These are phyloP conservation scores for Flaveria sonorensis DNA, from an alignment of 129 eudicot species.

Conservation along the genomic window DNA sequence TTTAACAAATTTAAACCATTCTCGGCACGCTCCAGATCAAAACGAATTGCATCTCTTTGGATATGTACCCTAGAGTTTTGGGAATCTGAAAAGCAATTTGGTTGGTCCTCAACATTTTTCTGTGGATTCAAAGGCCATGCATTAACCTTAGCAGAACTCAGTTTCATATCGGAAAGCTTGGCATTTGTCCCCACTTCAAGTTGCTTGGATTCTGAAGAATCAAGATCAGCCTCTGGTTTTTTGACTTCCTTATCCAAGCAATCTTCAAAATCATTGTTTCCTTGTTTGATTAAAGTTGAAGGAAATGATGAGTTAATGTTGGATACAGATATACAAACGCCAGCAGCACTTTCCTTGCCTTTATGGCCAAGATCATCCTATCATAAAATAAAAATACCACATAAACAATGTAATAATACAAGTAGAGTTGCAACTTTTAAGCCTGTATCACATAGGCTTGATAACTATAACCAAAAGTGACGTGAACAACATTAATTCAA, in stretches of 20 bases:
- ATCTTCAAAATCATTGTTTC: conserved; percentile 29
- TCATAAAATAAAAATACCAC: conserved; percentile 28
- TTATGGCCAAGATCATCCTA: conserved; percentile 48
- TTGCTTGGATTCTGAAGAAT: conserved; percentile 25
- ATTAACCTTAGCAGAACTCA: conserved; percentile 35
- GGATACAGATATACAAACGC: conserved; percentile 25
- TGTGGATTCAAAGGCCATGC: conserved; percentile 66
- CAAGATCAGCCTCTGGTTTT: conserved; percentile 11
- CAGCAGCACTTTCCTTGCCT: conserved; percentile 35
- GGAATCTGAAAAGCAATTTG: conserved; percentile 47
- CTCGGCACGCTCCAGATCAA: conserved; percentile 26
- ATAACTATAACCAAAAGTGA: conserved; percentile 18
- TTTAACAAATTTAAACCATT: conserved; percentile 24
- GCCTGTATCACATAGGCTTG: background rate
- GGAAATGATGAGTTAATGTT: conserved; percentile 17
- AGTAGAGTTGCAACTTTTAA: conserved; percentile 13
- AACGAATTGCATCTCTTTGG: conserved; percentile 26
- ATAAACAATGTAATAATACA: conserved; percentile 5
- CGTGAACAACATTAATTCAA: conserved; percentile 10
- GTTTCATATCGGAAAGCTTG: conserved; percentile 25
- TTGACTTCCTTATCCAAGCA: conserved; percentile 24
- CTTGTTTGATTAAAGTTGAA: conserved; percentile 33
- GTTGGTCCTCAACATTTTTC: conserved; percentile 46
- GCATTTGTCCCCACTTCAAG: conserved; percentile 12
- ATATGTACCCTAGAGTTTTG: conserved; percentile 39